Evolutionary conservation across 2,329 filamentous ascomycete species (phyloP).

Genomic region (Monosporascus ibericus): DNA sequence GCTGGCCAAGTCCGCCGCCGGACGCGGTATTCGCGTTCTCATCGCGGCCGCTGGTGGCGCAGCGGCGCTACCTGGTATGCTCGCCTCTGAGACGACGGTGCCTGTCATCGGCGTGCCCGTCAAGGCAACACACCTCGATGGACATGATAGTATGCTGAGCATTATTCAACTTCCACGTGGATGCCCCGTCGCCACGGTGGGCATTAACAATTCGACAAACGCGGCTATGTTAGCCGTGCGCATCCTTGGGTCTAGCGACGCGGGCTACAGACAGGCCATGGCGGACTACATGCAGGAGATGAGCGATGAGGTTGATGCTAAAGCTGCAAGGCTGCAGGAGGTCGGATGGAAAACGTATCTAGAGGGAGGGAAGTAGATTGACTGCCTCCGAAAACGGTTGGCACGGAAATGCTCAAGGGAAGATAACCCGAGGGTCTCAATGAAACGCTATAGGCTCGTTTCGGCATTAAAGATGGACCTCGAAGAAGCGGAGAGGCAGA

Average conservation of each 20-base stretch:
- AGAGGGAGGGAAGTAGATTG: conserved; percentile 26
- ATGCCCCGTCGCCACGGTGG: conserved; percentile 68
- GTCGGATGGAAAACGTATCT: conserved; percentile 53
- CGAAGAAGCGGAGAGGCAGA: no score
- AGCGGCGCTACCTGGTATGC: conserved; percentile 70
- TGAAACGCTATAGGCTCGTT: no score
- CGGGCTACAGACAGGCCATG: conserved; percentile 50
- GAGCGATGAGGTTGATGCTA: conserved; percentile 56
- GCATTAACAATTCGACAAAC: conserved; percentile 75
- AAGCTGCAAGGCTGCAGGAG: conserved; percentile 51
- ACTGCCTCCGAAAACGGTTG: no score
- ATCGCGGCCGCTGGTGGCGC: conserved; percentile 73
- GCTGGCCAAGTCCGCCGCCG: conserved; percentile 59
- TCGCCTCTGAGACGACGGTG: conserved; percentile 47
- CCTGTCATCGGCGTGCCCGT: conserved; percentile 76
- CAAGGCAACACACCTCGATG: conserved; percentile 66
- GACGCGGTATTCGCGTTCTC: conserved; percentile 56
- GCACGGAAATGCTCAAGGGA: no score
- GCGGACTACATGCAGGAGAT: conserved; percentile 56
- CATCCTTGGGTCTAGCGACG: conserved; percentile 55
- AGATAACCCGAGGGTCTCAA: no score
- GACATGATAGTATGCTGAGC: conserved; percentile 63
- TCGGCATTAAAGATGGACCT: no score
- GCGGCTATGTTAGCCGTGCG: conserved; percentile 66
- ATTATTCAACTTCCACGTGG: conserved; percentile 76